Conservation (phyloP, 768 basidiomycete genomes). For the Suillus tomentosus region DNA sequence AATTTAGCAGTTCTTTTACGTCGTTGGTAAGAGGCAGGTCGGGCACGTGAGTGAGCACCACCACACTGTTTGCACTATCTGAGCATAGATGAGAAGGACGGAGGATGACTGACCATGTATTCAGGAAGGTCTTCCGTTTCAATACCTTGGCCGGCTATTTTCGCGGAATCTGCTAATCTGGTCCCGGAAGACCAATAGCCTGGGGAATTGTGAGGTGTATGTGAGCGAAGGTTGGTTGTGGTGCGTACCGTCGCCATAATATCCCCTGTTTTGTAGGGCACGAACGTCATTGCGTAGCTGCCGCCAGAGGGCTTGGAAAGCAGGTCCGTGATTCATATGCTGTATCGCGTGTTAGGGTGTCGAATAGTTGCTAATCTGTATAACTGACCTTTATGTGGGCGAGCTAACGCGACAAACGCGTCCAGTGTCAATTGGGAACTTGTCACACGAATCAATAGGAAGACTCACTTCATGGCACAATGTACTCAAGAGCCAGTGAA, state of each 20-base stretch:
- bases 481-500: constrained; percentile 71
- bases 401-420: constrained; percentile 45
- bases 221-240: not conserved
- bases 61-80: constrained; percentile 59
- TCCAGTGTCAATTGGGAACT: constrained; percentile 9
- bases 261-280: constrained; percentile 70
- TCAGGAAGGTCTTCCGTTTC: constrained; percentile 68
- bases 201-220: constrained; percentile 30
- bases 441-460: constrained; percentile 6
- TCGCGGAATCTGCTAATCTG: constrained; percentile 65
- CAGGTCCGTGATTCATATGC: constrained; percentile 82
- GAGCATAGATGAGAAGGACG: not conserved
- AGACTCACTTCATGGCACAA: constrained; percentile 78
- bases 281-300: constrained; percentile 66
- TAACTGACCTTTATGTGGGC: constrained; percentile 74
- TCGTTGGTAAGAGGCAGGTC: constrained; percentile 49
- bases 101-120: constrained; percentile 57
- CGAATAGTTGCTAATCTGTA: constrained; percentile 4
- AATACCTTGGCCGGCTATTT: constrained; percentile 51
- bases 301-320: constrained; percentile 75
- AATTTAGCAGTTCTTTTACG: constrained; percentile 33
- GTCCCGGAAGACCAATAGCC: constrained; percentile 84
- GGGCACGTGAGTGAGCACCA: constrained; percentile 67
- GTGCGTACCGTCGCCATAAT: constrained; percentile 76
- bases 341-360: constrained; percentile 25